Evolutionary conservation across 257 asterid species (phyloP), one percentile per base, ranked within the genome.

Genomic region (Solanum virginianum): DNA sequence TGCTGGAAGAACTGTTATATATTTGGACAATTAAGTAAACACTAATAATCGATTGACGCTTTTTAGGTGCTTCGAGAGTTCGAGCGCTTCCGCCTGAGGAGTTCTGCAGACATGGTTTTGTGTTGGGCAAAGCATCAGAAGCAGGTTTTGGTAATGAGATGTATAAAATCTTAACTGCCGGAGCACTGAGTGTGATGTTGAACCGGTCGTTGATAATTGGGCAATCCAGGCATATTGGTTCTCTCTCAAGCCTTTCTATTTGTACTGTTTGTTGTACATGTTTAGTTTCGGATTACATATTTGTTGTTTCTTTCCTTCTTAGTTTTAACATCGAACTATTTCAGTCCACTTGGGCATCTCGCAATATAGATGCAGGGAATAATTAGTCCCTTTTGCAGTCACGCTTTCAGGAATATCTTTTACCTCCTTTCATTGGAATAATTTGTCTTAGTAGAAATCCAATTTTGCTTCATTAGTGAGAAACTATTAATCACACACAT

Each of bases 221-320:
- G 88, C 98, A 97, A 95, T 93, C 98, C 98, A 97, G 98, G 99
- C 98, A 97, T 89, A 36, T 93, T 92, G 98, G 97, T 97, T 94
- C 93, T 91, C 91, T 91, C 98, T 91, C 97, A 87, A 91, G 94
- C 97, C 98, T 96, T 77, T 79, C 82, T 53, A 77, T 88, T 93
- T 92, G 72, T 63, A 26, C 71, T 63, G 71, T 63, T 63, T 24
- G 39, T 15, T 65, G 71, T 93, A 89, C 85, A 74, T 83, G 59
- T 89, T 88, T 83, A 65, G 70, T 68, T 86, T 84, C 71, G 74
- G 49, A 36, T 84, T 87, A 81, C n/a, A 77, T 84, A 41, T 86
- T 68, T 86, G 26, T 70, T 20, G 49, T 39, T 69, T 17, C 53
- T 17, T 69, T 18, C 53, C 53, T 26, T 69, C 8, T 1, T 69